These are phyloP conservation scores for Sugiyamaella marilandica DNA, from an alignment of 805 yeast species.

Conservation along the genomic window DNA sequence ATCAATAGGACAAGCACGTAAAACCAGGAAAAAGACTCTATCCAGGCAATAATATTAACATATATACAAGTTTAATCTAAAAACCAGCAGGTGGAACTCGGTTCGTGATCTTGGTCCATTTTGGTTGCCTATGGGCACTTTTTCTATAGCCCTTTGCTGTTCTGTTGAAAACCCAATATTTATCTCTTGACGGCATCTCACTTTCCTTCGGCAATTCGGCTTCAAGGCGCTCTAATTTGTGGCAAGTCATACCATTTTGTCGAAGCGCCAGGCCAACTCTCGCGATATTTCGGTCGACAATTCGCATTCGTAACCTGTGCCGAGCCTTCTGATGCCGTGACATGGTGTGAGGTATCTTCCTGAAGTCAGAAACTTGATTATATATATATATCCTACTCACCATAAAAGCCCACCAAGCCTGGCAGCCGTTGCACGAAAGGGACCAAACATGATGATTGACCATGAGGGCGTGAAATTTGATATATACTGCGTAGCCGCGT, in stretches of 20 bases:
- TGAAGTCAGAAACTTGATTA: conserved; percentile 18
- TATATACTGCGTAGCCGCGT: background rate
- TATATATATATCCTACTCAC: conserved; percentile 34
- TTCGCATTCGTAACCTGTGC: conserved; percentile 75
- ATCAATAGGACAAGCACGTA: background rate
- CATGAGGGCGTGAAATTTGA: background rate
- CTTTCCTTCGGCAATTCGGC: conserved; percentile 65
- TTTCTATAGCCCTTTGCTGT: conserved; percentile 77
- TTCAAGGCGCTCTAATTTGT: conserved; percentile 37
- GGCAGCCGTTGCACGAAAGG: conserved; percentile 57
- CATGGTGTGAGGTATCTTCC: conserved; percentile 75
- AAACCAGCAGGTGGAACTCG: conserved; percentile 74
- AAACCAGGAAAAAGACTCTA: too few species aligned
- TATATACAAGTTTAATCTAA: conserved; percentile 30
- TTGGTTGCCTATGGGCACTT: conserved; percentile 71
- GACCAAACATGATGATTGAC: conserved; percentile 53
- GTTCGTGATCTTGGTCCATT: conserved; percentile 82
- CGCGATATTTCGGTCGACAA: conserved; percentile 75
- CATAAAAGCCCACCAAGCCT: conserved; percentile 72
- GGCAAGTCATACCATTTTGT: conserved; percentile 29
- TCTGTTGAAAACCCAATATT: conserved; percentile 80
- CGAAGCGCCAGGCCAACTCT: conserved; percentile 50
- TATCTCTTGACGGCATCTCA: conserved; percentile 77
- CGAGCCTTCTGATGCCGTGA: conserved; percentile 76
- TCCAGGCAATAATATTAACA: conserved; percentile 18